phyloP scores from a whole-genome alignment of 208 protist genomes.

The Crithidia fasciculata region DNA sequence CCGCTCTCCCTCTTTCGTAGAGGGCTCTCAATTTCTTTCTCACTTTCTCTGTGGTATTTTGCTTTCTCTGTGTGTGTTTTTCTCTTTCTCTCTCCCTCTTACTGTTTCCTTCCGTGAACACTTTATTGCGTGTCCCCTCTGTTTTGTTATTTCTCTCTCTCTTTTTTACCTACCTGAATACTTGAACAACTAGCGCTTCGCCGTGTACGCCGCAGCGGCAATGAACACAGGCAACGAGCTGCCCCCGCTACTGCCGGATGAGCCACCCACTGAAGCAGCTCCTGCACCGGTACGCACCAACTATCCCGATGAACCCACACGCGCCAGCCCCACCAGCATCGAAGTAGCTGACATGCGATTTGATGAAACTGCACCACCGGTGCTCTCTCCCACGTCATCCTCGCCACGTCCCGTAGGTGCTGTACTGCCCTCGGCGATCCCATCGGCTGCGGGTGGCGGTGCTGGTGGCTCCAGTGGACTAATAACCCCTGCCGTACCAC shows the following conservation, averaged over 20 bases:
- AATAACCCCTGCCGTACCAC: too few species aligned
- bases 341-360: slow-evolving; percentile 19
- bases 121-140: too few species aligned
- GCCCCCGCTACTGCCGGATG: background rate
- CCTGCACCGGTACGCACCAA: too few species aligned
- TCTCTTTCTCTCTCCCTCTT: background rate
- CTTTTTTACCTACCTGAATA: too few species aligned
- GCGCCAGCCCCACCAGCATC: slow-evolving; percentile 4
- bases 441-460: background rate
- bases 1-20: too few species aligned
- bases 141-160: too few species aligned
- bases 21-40: background rate
- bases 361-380: slow-evolving; percentile 22
- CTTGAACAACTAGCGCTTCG: background rate
- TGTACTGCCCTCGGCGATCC: background rate
- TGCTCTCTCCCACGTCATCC: slow-evolving; percentile 11
- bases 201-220: background rate
- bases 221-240: background rate
- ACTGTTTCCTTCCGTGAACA: background rate
- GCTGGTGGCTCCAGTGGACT: too few species aligned
- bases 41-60: background rate
- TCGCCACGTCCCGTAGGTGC: background rate
- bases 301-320: too few species aligned
- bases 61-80: background rate
- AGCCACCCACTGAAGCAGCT: background rate